Evolutionary conservation across 139 green algal species (phyloP).

Genomic region (Spirogloea muscicola): DNA sequence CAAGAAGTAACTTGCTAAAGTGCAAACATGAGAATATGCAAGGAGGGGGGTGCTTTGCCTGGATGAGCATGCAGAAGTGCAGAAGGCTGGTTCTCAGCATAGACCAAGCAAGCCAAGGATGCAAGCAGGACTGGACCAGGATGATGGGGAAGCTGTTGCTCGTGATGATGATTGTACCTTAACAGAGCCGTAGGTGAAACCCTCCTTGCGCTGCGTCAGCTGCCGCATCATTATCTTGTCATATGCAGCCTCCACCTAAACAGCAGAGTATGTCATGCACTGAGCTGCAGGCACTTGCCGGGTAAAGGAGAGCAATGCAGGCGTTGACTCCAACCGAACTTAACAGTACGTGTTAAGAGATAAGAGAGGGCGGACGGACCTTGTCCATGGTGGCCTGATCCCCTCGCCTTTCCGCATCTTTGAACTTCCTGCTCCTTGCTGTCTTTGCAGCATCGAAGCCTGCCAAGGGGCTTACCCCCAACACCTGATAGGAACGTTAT

Average conservation of each 20-base stretch:
- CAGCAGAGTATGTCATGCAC: not conserved
- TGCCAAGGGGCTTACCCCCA: not conserved
- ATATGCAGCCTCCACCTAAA: conserved; percentile 9
- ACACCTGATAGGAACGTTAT: conserved; percentile 8
- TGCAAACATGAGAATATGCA: not conserved
- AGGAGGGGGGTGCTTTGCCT: not conserved
- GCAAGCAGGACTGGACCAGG: too few species aligned
- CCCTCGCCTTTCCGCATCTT: not conserved
- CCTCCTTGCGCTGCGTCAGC: conserved; percentile 10
- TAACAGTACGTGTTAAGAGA: not conserved
- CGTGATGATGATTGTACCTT: too few species aligned
- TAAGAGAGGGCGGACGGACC: not conserved
- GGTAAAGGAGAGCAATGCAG: not conserved
- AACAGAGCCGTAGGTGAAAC: conserved; percentile 9
- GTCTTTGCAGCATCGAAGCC: conserved; percentile 4
- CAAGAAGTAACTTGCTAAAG: not conserved
- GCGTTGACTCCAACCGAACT: not conserved
- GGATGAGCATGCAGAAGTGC: not conserved
- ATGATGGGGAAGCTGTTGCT: too few species aligned
- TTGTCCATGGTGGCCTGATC: conserved; percentile 11
- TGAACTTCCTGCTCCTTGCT: not conserved
- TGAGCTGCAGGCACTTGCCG: not conserved
- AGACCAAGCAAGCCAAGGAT: not conserved
- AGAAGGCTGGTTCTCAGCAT: not conserved
- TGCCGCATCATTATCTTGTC: conserved; percentile 12